Conservation (phyloP, 2,329 filamentous ascomycete species). For the Chaetothyriales sp. region DNA sequence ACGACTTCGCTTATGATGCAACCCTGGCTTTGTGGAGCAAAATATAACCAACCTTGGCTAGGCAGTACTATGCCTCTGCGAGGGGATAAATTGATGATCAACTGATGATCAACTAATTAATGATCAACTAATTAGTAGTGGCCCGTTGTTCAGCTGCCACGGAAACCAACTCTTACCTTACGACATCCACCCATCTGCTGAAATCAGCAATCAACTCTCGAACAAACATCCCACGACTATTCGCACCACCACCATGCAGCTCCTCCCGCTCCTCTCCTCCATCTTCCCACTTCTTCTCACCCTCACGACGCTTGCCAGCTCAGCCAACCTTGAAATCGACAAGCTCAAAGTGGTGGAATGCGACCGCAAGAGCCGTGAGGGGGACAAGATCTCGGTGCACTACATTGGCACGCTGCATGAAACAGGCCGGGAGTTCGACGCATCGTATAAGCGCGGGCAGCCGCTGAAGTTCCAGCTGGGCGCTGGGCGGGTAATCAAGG, state of each 20-base stretch:
- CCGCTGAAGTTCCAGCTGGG: slow-evolving; percentile 75
- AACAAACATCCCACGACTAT: too few species aligned
- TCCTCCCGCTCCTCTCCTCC: neutral
- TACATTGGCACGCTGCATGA: slow-evolving; percentile 69
- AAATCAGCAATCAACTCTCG: too few species aligned
- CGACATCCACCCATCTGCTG: too few species aligned
- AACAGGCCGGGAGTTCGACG: slow-evolving; percentile 70
- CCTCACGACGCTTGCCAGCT: slow-evolving; percentile 26
- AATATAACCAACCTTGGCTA: too few species aligned
- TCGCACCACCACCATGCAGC: neutral
- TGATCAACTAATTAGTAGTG: too few species aligned
- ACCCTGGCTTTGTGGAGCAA: too few species aligned
- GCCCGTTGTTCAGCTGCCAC: too few species aligned
- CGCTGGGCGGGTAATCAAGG: slow-evolving; percentile 72
- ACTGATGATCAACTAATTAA: too few species aligned
- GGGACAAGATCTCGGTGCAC: slow-evolving; percentile 74
- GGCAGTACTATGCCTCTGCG: too few species aligned
- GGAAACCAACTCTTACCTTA: too few species aligned
- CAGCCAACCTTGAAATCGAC: slow-evolving; percentile 59
- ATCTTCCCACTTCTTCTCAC: neutral
- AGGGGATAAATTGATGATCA: too few species aligned
- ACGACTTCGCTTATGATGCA: too few species aligned
- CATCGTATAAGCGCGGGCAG: slow-evolving; percentile 59
- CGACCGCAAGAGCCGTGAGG: slow-evolving; percentile 59
- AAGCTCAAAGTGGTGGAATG: slow-evolving; percentile 60